phyloP scores from a whole-genome alignment of 2,329 filamentous ascomycete species.

The Dryadomyces quercus-mongolicae region DNA sequence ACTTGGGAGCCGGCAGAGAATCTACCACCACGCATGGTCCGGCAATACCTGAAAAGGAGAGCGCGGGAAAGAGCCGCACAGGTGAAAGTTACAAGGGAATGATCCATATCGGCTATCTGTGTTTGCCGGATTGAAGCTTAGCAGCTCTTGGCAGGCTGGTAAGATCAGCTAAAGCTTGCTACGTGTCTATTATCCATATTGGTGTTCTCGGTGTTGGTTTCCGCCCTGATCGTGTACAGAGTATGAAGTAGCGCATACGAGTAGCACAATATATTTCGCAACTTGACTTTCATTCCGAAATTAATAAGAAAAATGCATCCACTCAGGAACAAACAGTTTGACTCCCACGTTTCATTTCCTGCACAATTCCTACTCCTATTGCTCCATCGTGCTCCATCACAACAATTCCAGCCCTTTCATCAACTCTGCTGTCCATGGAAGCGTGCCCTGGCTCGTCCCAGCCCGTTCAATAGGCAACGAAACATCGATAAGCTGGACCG shows the following conservation, averaged over 20 bases:
- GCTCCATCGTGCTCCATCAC: not conserved
- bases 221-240: too few species aligned
- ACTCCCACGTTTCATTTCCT: not conserved
- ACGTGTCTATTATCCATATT: too few species aligned
- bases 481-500: not conserved
- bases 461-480: not conserved
- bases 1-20: conserved; percentile 47
- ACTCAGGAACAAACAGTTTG: not conserved
- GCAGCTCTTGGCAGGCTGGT: too few species aligned
- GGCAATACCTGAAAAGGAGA: conserved; percentile 24
- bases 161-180: too few species aligned
- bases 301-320: not conserved
- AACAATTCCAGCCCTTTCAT: conserved; percentile 8
- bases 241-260: too few species aligned
- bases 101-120: too few species aligned
- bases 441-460: not conserved
- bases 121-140: too few species aligned
- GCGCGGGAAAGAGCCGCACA: not conserved
- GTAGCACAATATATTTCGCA: not conserved
- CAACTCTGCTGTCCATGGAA: conserved; percentile 6
- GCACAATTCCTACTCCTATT: not conserved
- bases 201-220: too few species aligned
- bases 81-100: too few species aligned
- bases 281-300: not conserved
- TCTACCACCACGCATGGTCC: conserved; percentile 28